Conservation (phyloP, 1,284 basidiomycete genomes). For the Sanghuangporus sanghuang region DNA sequence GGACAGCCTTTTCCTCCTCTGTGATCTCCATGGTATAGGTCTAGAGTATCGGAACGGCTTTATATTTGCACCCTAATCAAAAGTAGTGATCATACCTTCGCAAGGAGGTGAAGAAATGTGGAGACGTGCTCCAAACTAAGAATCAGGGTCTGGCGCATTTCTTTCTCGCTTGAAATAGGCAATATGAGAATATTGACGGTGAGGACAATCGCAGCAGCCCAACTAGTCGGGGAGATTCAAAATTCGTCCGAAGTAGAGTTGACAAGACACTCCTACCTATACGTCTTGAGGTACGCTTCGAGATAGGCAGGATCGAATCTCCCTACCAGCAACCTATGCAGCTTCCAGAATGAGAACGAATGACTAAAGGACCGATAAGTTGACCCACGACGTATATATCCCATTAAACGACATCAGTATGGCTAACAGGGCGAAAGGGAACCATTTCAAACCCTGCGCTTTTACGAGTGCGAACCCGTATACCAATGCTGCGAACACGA, state of each 20-base stretch:
- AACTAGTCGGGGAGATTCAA: slow-evolving; percentile 14
- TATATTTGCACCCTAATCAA: background rate
- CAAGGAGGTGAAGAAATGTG: slow-evolving; percentile 26
- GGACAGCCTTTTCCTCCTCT: slow-evolving; percentile 27
- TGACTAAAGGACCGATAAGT: background rate
- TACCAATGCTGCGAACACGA: slow-evolving; percentile 28
- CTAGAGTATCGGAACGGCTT: background rate
- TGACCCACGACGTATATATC: slow-evolving; percentile 17
- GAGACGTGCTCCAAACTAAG: slow-evolving; percentile 28
- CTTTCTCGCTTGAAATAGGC: slow-evolving; percentile 29
- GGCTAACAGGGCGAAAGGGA: slow-evolving; percentile 26
- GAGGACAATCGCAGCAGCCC: slow-evolving; percentile 28
- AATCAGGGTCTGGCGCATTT: slow-evolving; percentile 29
- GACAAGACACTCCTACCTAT: slow-evolving; percentile 21
- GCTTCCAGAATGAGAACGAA: background rate
- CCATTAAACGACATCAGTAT: slow-evolving; percentile 31
- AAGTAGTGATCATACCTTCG: slow-evolving; percentile 22
- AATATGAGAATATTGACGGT: slow-evolving; percentile 29
- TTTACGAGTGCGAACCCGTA: slow-evolving; percentile 27
- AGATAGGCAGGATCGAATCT: slow-evolving; percentile 25
- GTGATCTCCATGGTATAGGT: slow-evolving; percentile 27
- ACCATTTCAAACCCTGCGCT: slow-evolving; percentile 24
- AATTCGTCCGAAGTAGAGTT: background rate
- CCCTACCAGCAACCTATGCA: slow-evolving; percentile 7
- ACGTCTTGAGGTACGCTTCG: slow-evolving; percentile 28